These are phyloP conservation scores for Sordaria brevicollis DNA, from an alignment of 495 filamentous ascomycete species.

Conservation along the genomic window DNA sequence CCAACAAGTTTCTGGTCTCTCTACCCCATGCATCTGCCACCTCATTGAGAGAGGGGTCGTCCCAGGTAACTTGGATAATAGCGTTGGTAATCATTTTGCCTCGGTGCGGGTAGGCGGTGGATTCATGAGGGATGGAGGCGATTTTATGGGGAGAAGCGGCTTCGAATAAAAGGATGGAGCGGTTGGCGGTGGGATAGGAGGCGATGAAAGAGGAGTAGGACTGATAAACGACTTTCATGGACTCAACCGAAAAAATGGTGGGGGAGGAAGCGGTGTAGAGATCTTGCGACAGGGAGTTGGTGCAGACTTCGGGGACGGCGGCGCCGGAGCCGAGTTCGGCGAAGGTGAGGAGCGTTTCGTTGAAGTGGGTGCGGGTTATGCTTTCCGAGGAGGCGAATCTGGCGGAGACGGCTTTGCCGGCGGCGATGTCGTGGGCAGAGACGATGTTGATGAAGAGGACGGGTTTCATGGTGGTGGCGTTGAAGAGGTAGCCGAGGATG, in stretches of 20 bases:
- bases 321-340: constrained; percentile 56
- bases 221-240: not conserved
- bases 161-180: not conserved
- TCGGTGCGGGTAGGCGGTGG: not conserved
- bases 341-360: constrained; percentile 53
- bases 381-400: not conserved
- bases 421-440: not conserved
- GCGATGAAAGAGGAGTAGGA: not conserved
- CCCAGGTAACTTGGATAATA: not conserved
- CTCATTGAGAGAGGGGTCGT: not conserved
- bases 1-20: not conserved
- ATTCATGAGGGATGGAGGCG: not conserved
- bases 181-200: not conserved
- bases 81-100: not conserved
- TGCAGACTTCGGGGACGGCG: constrained; percentile 4
- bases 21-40: not conserved
- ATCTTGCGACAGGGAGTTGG: not conserved
- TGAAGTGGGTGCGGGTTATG: not conserved
- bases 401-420: not conserved
- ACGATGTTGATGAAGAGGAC: not conserved
- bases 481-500: constrained; percentile 9
- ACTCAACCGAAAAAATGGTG: not conserved
- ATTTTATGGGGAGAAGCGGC: not conserved
- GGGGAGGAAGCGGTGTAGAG: not conserved
- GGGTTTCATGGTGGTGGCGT: not conserved